Evolutionary conservation across 169 alveolate species (phyloP).

Genomic region (Toxoplasma gondii): DNA sequence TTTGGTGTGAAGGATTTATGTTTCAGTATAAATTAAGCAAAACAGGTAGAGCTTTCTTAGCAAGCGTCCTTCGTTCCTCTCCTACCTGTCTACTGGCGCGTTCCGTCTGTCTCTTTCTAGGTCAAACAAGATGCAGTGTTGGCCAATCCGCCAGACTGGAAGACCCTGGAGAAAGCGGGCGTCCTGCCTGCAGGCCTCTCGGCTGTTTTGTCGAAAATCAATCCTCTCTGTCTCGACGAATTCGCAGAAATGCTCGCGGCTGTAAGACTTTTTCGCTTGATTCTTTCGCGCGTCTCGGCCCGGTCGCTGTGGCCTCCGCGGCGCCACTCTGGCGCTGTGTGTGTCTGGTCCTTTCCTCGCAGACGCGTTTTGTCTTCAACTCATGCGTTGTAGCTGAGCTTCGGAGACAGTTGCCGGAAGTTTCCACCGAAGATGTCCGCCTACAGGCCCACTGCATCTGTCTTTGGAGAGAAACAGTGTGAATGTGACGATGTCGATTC

Average conservation of each 20-base stretch:
- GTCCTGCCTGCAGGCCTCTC: slow-evolving; percentile 28
- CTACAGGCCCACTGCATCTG: no score
- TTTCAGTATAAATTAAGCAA: no score
- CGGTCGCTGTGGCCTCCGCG: background rate
- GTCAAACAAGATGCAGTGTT: slow-evolving; percentile 39
- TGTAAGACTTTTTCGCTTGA: background rate
- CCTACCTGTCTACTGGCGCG: background rate
- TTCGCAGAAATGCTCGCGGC: slow-evolving; percentile 36
- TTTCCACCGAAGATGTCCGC: no score
- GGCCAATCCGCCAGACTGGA: slow-evolving; percentile 39
- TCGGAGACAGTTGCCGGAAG: no score
- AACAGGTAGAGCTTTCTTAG: background rate
- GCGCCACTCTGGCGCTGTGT: background rate
- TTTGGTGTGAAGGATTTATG: no score
- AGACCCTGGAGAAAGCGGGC: slow-evolving; percentile 23
- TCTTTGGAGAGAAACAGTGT: no score
- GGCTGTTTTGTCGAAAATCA: background rate
- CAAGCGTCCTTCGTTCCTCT: background rate
- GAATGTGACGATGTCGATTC: no score
- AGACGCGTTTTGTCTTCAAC: no score
- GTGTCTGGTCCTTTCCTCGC: background rate
- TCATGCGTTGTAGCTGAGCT: no score
- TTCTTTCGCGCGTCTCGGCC: background rate
- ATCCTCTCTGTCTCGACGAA: slow-evolving; percentile 5
- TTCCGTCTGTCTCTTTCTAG: background rate